A percentile compares a stretch with the other conserved stretches of the same genome.
These are phyloP conservation scores for Thelonectria olida DNA, from an alignment of 2,329 filamentous ascomycete genomes.

Conservation along the genomic window DNA sequence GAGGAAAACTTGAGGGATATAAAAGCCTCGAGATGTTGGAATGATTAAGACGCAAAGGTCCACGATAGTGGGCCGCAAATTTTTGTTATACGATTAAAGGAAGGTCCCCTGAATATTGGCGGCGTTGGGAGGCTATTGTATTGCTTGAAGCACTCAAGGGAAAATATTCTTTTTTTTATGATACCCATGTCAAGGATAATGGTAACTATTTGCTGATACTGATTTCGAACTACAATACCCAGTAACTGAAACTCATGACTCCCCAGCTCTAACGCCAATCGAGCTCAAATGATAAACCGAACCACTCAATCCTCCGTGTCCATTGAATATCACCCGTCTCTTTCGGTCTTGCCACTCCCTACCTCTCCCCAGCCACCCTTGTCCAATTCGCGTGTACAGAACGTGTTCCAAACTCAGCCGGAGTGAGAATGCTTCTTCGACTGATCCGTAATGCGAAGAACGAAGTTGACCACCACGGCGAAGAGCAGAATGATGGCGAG, in stretches of 20 bases:
- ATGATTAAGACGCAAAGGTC: background rate
- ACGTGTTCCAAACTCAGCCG: constrained; percentile 1
- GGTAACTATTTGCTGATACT: constrained; percentile 25
- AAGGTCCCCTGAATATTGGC: background rate
- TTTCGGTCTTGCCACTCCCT: background rate
- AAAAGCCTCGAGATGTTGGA: background rate
- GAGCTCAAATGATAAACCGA: constrained; percentile 17
- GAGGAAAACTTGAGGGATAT: constrained; percentile 21
- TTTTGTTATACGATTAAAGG: background rate
- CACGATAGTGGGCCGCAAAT: background rate
- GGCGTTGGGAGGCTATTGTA: constrained; percentile 20
- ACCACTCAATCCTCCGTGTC: constrained; percentile 4
- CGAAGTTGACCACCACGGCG: constrained; percentile 96
- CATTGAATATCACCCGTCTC: background rate
- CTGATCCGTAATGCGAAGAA: constrained; percentile 71
- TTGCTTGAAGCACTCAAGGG: constrained; percentile 7
- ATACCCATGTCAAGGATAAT: constrained; percentile 32
- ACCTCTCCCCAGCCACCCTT: background rate
- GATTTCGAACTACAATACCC: constrained; percentile 26
- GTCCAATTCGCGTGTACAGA: background rate
- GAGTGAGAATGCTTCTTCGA: constrained; percentile 47
- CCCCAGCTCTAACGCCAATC: constrained; percentile 33
- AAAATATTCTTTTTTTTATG: constrained; percentile 15
- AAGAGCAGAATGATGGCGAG: constrained; percentile 85
- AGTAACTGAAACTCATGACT: constrained; percentile 25